These are phyloP conservation scores for Pichia thaimueangensis DNA, from an alignment of 805 yeast species.

Conservation along the genomic window DNA sequence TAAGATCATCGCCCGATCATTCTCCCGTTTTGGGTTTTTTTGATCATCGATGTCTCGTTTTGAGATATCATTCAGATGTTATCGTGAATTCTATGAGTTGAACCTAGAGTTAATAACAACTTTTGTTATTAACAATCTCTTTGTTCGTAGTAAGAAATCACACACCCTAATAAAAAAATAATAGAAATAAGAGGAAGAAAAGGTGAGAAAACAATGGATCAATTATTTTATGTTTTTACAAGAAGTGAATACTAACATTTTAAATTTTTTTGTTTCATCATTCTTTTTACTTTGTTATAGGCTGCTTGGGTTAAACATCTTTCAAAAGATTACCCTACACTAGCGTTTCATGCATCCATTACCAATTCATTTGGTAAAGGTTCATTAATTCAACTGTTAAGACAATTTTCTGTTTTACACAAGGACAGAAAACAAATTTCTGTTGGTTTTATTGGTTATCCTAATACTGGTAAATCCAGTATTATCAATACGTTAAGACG, in stretches of 20 bases:
- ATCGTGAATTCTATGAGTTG: constrained; percentile 78
- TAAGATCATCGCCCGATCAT: constrained; percentile 48
- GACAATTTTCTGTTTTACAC: constrained; percentile 89
- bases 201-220: no score
- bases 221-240: no score
- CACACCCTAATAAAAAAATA: constrained; percentile 38
- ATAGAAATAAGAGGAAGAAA: neutral
- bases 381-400: constrained; percentile 81
- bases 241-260: constrained; percentile 30
- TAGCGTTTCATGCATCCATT: constrained; percentile 97
- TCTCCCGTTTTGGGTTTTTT: constrained; percentile 42
- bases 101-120: constrained; percentile 36
- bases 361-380: constrained; percentile 98
- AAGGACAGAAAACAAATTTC: constrained; percentile 93
- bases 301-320: constrained; percentile 98
- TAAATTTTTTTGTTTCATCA: neutral
- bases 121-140: constrained; percentile 7
- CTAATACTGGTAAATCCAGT: constrained; percentile 96
- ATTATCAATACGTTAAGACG: constrained; percentile 88
- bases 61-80: constrained; percentile 36
- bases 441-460: constrained; percentile 96
- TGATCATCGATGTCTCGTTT: constrained; percentile 30
- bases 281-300: constrained; percentile 34
- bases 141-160: constrained; percentile 86
- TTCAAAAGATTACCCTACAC: constrained; percentile 86